Evolutionary conservation across 1,139 yeast species (phyloP).

Genomic region (Geotrichum fermentans): DNA sequence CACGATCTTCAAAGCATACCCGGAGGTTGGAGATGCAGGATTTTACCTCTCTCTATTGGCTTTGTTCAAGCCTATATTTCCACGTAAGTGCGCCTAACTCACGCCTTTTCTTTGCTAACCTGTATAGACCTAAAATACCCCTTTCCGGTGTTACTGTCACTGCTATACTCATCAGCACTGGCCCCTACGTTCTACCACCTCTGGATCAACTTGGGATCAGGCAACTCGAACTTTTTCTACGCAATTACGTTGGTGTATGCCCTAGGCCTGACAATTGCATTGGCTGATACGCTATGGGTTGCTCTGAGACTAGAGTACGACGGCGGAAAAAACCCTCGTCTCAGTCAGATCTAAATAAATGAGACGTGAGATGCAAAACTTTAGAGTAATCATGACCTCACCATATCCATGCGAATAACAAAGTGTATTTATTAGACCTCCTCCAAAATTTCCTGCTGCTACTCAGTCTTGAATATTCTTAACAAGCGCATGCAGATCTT

Average conservation of each 20-base stretch:
- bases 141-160: constrained; percentile 42
- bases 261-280: constrained; percentile 59
- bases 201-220: constrained; percentile 93
- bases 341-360: constrained; percentile 18
- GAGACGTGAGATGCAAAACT: no score
- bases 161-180: constrained; percentile 51
- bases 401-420: no score
- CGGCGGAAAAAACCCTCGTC: constrained; percentile 35
- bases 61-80: constrained; percentile 46
- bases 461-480: background rate
- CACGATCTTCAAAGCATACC: constrained; percentile 76
- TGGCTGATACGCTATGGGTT: constrained; percentile 82
- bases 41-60: constrained; percentile 59
- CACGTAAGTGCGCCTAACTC: constrained; percentile 23
- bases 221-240: constrained; percentile 92
- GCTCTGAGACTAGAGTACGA: constrained; percentile 68
- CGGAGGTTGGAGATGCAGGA: constrained; percentile 80
- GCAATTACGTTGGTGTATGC: constrained; percentile 85
- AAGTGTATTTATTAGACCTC: background rate
- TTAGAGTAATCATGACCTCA: no score
- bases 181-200: constrained; percentile 89
- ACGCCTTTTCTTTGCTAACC: constrained; percentile 21
- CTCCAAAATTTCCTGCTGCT: background rate
- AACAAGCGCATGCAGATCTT: constrained; percentile 4
- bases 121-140: constrained; percentile 44